Conservation (phyloP, 2,329 filamentous ascomycete species). For the Botrytis galanthina region DNA sequence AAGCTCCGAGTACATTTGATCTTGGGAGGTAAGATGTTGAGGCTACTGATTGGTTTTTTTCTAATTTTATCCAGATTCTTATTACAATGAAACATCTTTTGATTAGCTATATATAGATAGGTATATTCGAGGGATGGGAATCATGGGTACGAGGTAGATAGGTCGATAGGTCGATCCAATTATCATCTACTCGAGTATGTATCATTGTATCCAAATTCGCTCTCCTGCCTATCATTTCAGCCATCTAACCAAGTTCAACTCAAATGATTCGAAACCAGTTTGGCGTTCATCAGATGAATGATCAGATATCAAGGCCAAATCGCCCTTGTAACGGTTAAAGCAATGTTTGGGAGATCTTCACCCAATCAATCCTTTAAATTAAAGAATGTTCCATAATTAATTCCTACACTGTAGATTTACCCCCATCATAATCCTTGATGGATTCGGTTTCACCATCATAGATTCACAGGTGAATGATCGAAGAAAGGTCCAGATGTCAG, state of each 20-base stretch:
- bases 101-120: not conserved
- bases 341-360: not conserved
- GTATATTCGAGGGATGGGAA: not conserved
- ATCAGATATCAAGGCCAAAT: slow-evolving; percentile 1
- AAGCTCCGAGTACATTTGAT: not conserved
- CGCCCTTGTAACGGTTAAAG: slow-evolving; percentile 3
- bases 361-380: slow-evolving; percentile 4
- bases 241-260: not conserved
- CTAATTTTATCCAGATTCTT: not conserved
- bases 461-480: not conserved
- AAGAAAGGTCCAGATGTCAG: slow-evolving; percentile 15
- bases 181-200: not conserved
- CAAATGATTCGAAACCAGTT: not conserved
- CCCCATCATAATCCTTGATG: not conserved
- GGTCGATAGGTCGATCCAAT: not conserved
- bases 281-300: not conserved
- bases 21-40: not conserved
- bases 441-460: slow-evolving; percentile 14
- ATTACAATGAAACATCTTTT: slow-evolving; percentile 2
- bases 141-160: not conserved
- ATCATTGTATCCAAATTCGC: not conserved
- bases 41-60: not conserved
- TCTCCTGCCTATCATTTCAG: not conserved
- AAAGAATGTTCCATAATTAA: slow-evolving; percentile 1
- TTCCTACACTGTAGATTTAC: not conserved